phyloP scores from a whole-genome alignment of 2,329 filamentous ascomycete species.

The Arthrocladium fulminans region DNA sequence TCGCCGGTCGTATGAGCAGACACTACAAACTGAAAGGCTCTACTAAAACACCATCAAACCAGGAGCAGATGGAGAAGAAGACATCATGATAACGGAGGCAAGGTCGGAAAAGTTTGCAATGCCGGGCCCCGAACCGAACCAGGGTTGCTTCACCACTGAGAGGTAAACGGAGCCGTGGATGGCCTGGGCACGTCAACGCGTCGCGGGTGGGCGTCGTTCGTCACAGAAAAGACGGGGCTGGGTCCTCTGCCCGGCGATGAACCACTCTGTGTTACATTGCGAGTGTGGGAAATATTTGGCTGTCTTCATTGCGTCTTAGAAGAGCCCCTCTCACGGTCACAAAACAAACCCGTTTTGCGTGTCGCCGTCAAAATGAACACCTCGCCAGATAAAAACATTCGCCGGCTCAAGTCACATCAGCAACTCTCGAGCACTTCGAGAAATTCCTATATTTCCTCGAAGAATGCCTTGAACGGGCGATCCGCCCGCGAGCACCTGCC shows the following conservation, averaged over 20 bases:
- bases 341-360: neutral
- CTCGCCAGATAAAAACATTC: constrained; percentile 34
- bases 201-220: neutral
- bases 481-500: neutral
- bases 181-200: neutral
- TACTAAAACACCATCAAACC: too few relatives aligned
- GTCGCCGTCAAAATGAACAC: constrained; percentile 12
- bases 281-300: neutral
- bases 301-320: too few relatives aligned
- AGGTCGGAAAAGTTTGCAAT: too few relatives aligned
- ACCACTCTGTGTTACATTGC: neutral
- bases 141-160: neutral
- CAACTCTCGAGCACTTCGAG: constrained; percentile 38
- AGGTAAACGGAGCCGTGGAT: neutral
- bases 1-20: too few relatives aligned
- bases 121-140: too few relatives aligned
- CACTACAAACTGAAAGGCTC: too few relatives aligned
- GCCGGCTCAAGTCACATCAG: constrained; percentile 68
- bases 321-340: too few relatives aligned
- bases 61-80: too few relatives aligned
- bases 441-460: neutral
- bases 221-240: neutral
- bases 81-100: too few relatives aligned
- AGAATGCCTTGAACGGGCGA: neutral
- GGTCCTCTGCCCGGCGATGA: neutral